Conservation (phyloP, 2,329 filamentous ascomycete genomes). For the Ceratocystis lukuohia region DNA sequence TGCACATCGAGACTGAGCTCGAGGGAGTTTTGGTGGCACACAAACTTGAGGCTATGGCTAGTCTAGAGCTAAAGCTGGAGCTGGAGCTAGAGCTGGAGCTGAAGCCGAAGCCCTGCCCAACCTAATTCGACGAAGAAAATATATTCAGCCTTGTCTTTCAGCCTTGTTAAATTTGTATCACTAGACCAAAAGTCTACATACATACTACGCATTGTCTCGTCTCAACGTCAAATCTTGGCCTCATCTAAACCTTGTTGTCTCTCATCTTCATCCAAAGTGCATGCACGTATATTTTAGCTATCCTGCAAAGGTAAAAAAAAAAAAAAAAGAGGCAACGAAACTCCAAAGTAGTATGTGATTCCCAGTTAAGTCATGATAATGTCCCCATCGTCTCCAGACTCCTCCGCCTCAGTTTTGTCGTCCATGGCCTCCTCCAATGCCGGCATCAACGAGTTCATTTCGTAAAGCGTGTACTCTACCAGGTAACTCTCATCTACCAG, state of each 20-base stretch:
- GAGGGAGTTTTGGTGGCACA: background rate
- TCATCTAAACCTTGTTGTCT: too few species aligned
- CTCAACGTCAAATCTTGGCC: background rate
- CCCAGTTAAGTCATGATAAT: slow-evolving; percentile 28
- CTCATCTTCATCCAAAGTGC: background rate
- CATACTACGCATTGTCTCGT: background rate
- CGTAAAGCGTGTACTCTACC: slow-evolving; percentile 79
- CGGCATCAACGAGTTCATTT: slow-evolving; percentile 68
- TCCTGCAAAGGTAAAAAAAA: background rate
- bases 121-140: slow-evolving; percentile 1
- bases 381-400: slow-evolving; percentile 30
- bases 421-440: slow-evolving; percentile 27
- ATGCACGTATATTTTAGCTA: slow-evolving; percentile 14
- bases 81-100: background rate
- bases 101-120: background rate
- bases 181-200: background rate
- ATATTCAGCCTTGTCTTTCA: slow-evolving; percentile 14
- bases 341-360: slow-evolving; percentile 13
- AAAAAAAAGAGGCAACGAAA: background rate
- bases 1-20: background rate
- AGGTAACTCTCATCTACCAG: slow-evolving; percentile 88
- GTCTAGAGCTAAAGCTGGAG: background rate
- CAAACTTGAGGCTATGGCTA: too few species aligned
- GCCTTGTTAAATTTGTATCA: background rate
- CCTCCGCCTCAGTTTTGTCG: slow-evolving; percentile 27